A percentile compares a stretch with the other conserved stretches of the same genome.
Conservation (phyloP, 176 grass and related monocot genomes). For the Musa acuminata region DNA sequence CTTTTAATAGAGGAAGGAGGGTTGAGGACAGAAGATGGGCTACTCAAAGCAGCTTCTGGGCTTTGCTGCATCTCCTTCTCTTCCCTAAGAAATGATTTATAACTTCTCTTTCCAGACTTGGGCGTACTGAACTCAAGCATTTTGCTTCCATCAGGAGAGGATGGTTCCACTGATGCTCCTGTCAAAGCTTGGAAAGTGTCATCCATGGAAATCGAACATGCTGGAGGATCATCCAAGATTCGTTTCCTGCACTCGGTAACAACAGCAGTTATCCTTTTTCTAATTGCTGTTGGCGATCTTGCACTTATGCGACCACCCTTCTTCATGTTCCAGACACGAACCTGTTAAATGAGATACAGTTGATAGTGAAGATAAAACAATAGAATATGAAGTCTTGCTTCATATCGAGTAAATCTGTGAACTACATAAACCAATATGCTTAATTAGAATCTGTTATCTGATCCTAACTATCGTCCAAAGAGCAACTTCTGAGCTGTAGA, state of each 20-base stretch:
- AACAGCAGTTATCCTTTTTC: constrained; percentile 64
- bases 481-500: background rate
- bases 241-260: constrained; percentile 34
- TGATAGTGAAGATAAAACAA: constrained; percentile 5
- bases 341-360: constrained; percentile 36
- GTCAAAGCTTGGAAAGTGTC: constrained; percentile 10
- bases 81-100: constrained; percentile 41
- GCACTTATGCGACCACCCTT: constrained; percentile 39
- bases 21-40: constrained; percentile 81
- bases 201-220: constrained; percentile 23
- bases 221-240: constrained; percentile 26
- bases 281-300: constrained; percentile 48
- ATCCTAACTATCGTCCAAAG: too few relatives aligned
- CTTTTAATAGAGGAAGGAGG: constrained; percentile 73
- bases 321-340: constrained; percentile 69
- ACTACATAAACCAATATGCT: background rate
- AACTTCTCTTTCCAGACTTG: constrained; percentile 59
- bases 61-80: constrained; percentile 29
- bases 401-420: background rate
- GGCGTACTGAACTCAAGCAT: constrained; percentile 61
- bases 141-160: constrained; percentile 44
- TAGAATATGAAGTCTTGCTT: background rate
- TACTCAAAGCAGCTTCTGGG: constrained; percentile 31
- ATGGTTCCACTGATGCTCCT: constrained; percentile 13
- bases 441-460: background rate